Evolutionary conservation across 495 filamentous ascomycete species (phyloP).

Genomic region (Annulohypoxylon bovei): DNA sequence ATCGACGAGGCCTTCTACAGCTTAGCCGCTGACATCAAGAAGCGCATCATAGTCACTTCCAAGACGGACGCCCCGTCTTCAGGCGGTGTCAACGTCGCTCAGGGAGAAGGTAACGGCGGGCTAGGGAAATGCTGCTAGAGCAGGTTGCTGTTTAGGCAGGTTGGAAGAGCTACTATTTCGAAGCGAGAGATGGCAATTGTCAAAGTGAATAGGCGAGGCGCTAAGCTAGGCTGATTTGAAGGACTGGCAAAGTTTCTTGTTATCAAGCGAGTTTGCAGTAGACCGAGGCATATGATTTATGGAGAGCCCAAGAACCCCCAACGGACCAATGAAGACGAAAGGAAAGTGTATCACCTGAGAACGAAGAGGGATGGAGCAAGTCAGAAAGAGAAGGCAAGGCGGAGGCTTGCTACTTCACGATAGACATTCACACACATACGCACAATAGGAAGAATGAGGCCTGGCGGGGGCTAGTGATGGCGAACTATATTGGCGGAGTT

Average conservation of each 20-base stretch:
- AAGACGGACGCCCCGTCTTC: conserved; percentile 76
- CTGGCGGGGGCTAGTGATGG: conserved; percentile 36
- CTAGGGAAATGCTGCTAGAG: conserved; percentile 87
- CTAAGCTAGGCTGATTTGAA: conserved; percentile 19
- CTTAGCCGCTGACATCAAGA: conserved; percentile 97
- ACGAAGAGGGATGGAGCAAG: conserved; percentile 19
- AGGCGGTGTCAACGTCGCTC: conserved; percentile 73
- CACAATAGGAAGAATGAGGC: conserved; percentile 38
- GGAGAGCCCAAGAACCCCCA: conserved; percentile 26
- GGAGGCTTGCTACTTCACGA: conserved; percentile 28
- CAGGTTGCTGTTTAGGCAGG: background rate
- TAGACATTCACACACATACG: conserved; percentile 35
- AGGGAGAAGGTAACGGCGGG: conserved; percentile 66
- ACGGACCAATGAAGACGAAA: conserved; percentile 16
- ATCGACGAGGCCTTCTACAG: conserved; percentile 98
- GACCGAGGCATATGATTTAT: conserved; percentile 43
- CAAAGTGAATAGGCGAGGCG: conserved; percentile 20
- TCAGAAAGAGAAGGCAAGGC: conserved; percentile 21
- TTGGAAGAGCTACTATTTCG: background rate
- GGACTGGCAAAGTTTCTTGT: conserved; percentile 23
- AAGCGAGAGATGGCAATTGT: conserved; percentile 5
- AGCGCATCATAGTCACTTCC: conserved; percentile 85
- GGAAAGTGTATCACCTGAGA: conserved; percentile 33
- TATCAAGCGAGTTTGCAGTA: conserved; percentile 40
- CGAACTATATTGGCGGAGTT: conserved; percentile 48